Base-by-base conservation (phyloP, 192 early-diverging fungal species). In the Thoreauomyces humboldtii region DNA sequence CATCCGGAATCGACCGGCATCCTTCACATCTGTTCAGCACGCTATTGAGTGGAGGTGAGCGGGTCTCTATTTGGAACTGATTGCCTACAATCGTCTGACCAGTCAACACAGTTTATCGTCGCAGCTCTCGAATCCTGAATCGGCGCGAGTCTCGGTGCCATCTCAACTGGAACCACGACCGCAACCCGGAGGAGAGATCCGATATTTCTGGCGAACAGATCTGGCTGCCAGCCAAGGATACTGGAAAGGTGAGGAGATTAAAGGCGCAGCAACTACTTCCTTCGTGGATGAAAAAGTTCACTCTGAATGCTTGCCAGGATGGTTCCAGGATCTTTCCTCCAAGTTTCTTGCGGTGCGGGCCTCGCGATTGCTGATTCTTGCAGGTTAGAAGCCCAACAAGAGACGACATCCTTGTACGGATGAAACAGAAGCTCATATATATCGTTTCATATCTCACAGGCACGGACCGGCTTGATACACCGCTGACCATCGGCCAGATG, bases 401-500 rank as follows among this genome's bases (percentile, higher is more conserved):
- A n/a, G n/a, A n/a, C n/a, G n/a, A n/a, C n/a, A n/a, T 15, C 17
- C 27, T 53, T 58, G 0, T 15, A 24, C n/a, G n/a, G n/a, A n/a
- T n/a, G n/a, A n/a, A n/a, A n/a, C n/a, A n/a, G n/a, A n/a, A n/a
- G n/a, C n/a, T n/a, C n/a, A n/a, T n/a, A n/a, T n/a, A n/a, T n/a
- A n/a, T n/a, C n/a, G n/a, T n/a, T n/a, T n/a, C n/a, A n/a, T n/a
- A n/a, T 44, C n/a, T 1, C 24, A 25, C 24, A 67, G 73, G 73
- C 44, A 71, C 79, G 7, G 79, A 81, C 45, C 71, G 79, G 9
- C 54, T 81, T 14, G 79, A 81, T 53, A 81, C 77, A 31, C 52
- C 73, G 19, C 61, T 81, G n/a, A 76, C 68, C 14, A 81, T 81
- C 61, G 79, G 79, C 3, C 79, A 81, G 44, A 81, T 81, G 79